Conservation (phyloP, 2,329 filamentous ascomycete species). For the Fusarium chlamydosporum region DNA sequence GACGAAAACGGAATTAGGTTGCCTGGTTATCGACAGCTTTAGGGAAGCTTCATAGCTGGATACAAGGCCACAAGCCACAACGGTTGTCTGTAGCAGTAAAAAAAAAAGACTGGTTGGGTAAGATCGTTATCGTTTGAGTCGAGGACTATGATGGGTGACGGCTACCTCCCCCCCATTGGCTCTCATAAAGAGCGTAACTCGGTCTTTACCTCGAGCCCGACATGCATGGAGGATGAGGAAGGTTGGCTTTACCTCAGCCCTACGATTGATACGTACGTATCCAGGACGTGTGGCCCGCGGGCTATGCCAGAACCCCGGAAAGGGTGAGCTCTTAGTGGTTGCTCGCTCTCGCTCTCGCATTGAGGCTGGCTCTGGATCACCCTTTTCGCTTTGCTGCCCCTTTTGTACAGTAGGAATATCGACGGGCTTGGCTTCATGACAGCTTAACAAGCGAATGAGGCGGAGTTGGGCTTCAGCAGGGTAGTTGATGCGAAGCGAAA, state of each 20-base stretch:
- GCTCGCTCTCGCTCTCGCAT: conserved; percentile 33
- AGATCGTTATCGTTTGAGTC: conserved; percentile 21
- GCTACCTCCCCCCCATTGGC: conserved; percentile 30
- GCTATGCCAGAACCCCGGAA: conserved; percentile 10
- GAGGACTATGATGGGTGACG: conserved; percentile 28
- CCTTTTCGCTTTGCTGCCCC: conserved; percentile 13
- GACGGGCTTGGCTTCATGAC: conserved; percentile 10
- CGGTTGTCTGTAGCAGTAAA: neutral
- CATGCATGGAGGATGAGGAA: conserved; percentile 15
- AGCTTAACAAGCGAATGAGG: conserved; percentile 33
- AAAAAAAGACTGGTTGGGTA: conserved; percentile 19
- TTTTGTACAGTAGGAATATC: conserved; percentile 9
- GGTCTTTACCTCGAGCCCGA: conserved; percentile 30
- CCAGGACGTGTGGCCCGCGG: conserved; percentile 27
- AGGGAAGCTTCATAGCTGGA: conserved; percentile 12
- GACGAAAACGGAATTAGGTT: conserved; percentile 21
- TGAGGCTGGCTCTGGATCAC: conserved; percentile 7
- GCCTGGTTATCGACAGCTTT: conserved; percentile 5
- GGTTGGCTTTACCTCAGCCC: conserved; percentile 45
- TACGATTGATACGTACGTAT: conserved; percentile 33
- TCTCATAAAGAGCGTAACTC: conserved; percentile 30
- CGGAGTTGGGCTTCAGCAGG: conserved; percentile 31
- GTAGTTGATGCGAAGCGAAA: conserved; percentile 18
- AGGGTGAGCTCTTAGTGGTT: conserved; percentile 27
- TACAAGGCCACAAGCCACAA: neutral